Percentiles rank a stretch among this genome's conserved stretches.
Conservation (phyloP, 768 basidiomycete species). For the Thelephora ganbajun region DNA sequence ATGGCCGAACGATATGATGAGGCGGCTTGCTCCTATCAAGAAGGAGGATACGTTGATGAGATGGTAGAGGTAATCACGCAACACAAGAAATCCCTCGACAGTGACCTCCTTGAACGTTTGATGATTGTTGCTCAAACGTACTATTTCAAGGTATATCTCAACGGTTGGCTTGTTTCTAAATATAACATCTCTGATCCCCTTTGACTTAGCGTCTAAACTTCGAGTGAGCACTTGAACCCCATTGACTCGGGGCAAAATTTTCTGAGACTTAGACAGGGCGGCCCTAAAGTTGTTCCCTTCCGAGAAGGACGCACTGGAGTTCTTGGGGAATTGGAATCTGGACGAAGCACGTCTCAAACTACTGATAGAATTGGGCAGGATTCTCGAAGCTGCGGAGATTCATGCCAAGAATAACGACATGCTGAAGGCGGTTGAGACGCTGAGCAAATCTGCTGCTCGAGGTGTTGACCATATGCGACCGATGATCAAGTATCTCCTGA, state of each 20-base stretch:
- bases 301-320: slow-evolving; percentile 42
- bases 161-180: slow-evolving; percentile 5
- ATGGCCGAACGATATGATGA: slow-evolving; percentile 25
- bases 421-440: slow-evolving; percentile 30
- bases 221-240: neutral
- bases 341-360: slow-evolving; percentile 33
- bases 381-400: slow-evolving; percentile 38
- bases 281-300: slow-evolving; percentile 32
- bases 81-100: slow-evolving; percentile 17
- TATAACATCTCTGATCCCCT: slow-evolving; percentile 17
- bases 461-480: neutral
- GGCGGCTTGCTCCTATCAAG: slow-evolving; percentile 31
- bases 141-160: slow-evolving; percentile 24
- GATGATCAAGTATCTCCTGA: slow-evolving; percentile 20
- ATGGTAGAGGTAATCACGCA: slow-evolving; percentile 29
- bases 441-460: slow-evolving; percentile 16
- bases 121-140: slow-evolving; percentile 28
- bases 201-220: no score
- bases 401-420: slow-evolving; percentile 32
- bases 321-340: slow-evolving; percentile 37
- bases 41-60: slow-evolving; percentile 33
- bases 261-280: slow-evolving; percentile 21
- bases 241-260: neutral
- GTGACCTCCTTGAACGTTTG: slow-evolving; percentile 20
- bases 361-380: slow-evolving; percentile 27